These are phyloP conservation scores for Xylaria curta DNA, from an alignment of 495 filamentous ascomycete species.

Conservation along the genomic window DNA sequence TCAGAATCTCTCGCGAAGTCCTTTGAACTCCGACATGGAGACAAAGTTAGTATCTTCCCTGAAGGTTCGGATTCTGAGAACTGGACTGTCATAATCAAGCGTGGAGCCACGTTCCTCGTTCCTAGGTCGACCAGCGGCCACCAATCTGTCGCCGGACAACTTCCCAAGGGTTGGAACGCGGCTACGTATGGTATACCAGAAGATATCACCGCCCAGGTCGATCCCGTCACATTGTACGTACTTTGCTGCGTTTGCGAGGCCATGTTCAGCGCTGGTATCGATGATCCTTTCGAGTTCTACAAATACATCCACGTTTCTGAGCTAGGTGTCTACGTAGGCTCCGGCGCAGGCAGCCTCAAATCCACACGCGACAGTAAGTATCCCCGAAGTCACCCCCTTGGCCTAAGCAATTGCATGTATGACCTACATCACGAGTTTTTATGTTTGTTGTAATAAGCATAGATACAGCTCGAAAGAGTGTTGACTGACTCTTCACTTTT, in stretches of 20 bases:
- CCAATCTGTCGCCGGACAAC: slow-evolving; percentile 82
- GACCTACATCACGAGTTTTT: too few relatives aligned
- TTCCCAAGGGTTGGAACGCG: slow-evolving; percentile 86
- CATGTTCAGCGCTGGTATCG: slow-evolving; percentile 80
- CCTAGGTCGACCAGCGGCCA: slow-evolving; percentile 86
- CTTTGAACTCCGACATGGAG: slow-evolving; percentile 83
- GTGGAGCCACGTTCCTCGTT: slow-evolving; percentile 78
- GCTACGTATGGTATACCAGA: slow-evolving; percentile 82
- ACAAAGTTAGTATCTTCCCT: slow-evolving; percentile 80
- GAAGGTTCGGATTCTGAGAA: slow-evolving; percentile 81
- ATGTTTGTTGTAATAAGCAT: not conserved
- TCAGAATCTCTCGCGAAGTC: slow-evolving; percentile 86
- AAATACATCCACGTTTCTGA: slow-evolving; percentile 88
- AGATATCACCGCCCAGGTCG: slow-evolving; percentile 86
- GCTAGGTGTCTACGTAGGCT: slow-evolving; percentile 87
- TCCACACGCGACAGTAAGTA: slow-evolving; percentile 25
- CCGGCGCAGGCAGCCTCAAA: slow-evolving; percentile 67
- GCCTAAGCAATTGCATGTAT: not conserved
- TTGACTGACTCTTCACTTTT: slow-evolving; percentile 63
- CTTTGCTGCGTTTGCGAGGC: slow-evolving; percentile 81
- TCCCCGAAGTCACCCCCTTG: not conserved
- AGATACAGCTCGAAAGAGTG: not conserved
- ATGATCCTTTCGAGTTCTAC: slow-evolving; percentile 91
- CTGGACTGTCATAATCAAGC: slow-evolving; percentile 79
- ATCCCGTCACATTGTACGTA: slow-evolving; percentile 84